phyloP scores from a whole-genome alignment of 108 stramenopile species.

The Nitzschia sp. region DNA sequence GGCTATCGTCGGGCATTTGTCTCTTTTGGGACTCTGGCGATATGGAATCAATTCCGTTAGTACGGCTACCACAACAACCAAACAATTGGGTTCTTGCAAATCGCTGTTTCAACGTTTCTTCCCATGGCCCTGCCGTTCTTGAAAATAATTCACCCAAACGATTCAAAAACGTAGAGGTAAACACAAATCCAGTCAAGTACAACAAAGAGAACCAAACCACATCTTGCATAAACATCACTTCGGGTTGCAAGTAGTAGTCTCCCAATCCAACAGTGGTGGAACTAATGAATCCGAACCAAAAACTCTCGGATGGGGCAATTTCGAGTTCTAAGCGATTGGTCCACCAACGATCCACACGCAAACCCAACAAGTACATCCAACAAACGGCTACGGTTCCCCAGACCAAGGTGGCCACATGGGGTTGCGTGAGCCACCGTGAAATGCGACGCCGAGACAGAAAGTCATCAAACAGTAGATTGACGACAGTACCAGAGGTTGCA shows the following conservation, averaged over 20 bases:
- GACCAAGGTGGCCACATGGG: constrained; percentile 18
- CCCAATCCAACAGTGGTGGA: constrained; percentile 49
- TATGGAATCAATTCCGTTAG: no score
- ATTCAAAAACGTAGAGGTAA: constrained; percentile 39
- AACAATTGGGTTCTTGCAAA: constrained; percentile 2
- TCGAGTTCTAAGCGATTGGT: neutral
- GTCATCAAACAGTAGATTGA: constrained; percentile 45
- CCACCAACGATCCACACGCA: constrained; percentile 13
- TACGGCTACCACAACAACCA: neutral
- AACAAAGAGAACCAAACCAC: constrained; percentile 20
- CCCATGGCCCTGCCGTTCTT: neutral
- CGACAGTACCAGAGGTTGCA: constrained; percentile 39
- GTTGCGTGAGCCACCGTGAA: constrained; percentile 15
- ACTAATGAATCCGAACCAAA: constrained; percentile 52
- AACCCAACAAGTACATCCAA: constrained; percentile 40
- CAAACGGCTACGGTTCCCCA: constrained; percentile 41
- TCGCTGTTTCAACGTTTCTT: constrained; percentile 8
- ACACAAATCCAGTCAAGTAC: constrained; percentile 47
- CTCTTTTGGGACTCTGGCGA: no score
- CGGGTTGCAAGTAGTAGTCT: constrained; percentile 52
- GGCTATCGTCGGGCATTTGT: no score
- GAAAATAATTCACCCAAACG: constrained; percentile 28
- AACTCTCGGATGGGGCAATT: constrained; percentile 15
- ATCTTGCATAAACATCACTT: constrained; percentile 43
- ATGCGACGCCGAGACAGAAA: constrained; percentile 6